These are phyloP conservation scores for Monosporozyma aquatica DNA, from an alignment of 805 yeast species.

Conservation along the genomic window DNA sequence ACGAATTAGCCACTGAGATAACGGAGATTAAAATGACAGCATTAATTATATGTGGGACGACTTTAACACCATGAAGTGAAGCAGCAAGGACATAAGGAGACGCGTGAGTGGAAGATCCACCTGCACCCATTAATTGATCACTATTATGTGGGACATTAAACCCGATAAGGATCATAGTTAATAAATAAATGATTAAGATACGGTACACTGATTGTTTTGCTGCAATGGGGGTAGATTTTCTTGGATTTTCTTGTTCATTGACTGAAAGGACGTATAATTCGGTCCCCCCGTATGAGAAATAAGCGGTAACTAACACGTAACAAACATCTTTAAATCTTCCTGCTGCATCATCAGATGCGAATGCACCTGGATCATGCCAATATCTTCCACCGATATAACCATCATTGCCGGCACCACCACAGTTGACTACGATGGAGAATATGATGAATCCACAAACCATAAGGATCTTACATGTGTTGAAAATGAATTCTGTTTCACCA, in stretches of 20 bases:
- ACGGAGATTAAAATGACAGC: conserved; percentile 67
- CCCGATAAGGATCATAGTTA: conserved; percentile 46
- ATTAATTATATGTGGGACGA: conserved; percentile 64
- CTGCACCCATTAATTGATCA: conserved; percentile 40
- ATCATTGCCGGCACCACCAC: conserved; percentile 50
- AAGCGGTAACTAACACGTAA: conserved; percentile 52
- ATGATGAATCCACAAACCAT: conserved; percentile 53
- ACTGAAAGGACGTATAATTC: conserved; percentile 59
- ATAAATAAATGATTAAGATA: conserved; percentile 48
- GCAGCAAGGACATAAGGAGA: conserved; percentile 75
- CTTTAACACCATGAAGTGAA: conserved; percentile 48
- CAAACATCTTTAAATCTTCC: conserved; percentile 53
- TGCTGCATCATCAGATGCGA: conserved; percentile 21
- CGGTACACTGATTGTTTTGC: conserved; percentile 60
- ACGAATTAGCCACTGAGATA: conserved; percentile 67
- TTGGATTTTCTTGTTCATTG: conserved; percentile 53
- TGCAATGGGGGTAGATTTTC: conserved; percentile 53
- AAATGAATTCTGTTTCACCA: conserved; percentile 59
- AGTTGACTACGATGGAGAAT: conserved; percentile 43
- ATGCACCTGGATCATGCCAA: conserved; percentile 52
- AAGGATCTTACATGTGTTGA: conserved; percentile 45
- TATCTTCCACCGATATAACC: conserved; percentile 51
- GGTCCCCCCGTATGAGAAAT: conserved; percentile 58
- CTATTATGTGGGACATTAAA: conserved; percentile 53
- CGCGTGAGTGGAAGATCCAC: conserved; percentile 44